phyloP scores from a whole-genome alignment of 306 rosid genomes.

The Castanea mollissima region DNA sequence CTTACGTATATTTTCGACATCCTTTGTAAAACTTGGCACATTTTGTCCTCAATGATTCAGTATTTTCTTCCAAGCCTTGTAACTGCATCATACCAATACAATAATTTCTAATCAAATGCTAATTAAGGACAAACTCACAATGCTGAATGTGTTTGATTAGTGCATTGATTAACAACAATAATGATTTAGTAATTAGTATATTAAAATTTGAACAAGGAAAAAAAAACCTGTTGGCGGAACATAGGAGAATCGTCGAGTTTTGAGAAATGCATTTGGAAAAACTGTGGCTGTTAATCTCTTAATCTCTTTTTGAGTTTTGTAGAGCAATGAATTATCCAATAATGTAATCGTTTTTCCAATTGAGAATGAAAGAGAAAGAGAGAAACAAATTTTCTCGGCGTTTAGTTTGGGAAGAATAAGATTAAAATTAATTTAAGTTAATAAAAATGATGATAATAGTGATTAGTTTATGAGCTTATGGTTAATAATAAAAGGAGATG shows the following conservation, averaged over 20 bases:
- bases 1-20: constrained; percentile 86
- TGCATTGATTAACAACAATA: too few species aligned
- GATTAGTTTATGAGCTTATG: background rate
- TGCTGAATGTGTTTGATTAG: too few species aligned
- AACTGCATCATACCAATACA: constrained; percentile 52
- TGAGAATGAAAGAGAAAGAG: background rate
- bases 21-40: constrained; percentile 81
- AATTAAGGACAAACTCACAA: too few species aligned
- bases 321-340: constrained; percentile 1
- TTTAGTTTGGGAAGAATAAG: background rate
- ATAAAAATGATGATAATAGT: too few species aligned
- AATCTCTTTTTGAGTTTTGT: constrained; percentile 2
- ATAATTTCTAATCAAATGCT: background rate
- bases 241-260: constrained; percentile 57
- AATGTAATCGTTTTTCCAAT: background rate
- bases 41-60: constrained; percentile 70
- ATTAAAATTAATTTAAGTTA: too few species aligned
- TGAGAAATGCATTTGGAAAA: constrained; percentile 41
- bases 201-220: too few species aligned
- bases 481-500: background rate
- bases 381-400: background rate
- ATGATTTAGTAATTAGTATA: too few species aligned
- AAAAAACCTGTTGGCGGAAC: constrained; percentile 58
- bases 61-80: constrained; percentile 88
- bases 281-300: background rate